Percentiles rank a stretch among this genome's conserved stretches.
Evolutionary conservation across 2,329 filamentous ascomycete genomes (phyloP).

Genomic region (Pseudocercospora musae): DNA sequence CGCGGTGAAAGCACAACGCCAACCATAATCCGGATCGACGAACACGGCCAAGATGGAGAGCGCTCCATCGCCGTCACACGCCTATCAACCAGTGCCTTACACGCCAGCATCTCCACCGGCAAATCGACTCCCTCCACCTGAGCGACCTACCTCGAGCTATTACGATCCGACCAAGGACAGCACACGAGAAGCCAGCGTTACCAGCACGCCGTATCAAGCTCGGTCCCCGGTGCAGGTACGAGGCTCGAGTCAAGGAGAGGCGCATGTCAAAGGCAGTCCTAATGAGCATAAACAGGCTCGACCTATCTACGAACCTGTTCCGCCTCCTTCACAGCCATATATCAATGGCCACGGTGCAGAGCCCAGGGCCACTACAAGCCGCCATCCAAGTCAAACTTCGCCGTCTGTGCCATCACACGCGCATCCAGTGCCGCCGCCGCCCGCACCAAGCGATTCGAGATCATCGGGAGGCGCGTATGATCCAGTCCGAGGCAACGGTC

Average conservation of each 20-base stretch:
- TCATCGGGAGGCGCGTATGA: constrained; percentile 32
- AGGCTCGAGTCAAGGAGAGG: not conserved
- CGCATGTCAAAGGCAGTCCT: not conserved
- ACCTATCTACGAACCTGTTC: constrained; percentile 19
- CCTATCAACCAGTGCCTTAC: constrained; percentile 11
- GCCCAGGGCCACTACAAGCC: constrained; percentile 18
- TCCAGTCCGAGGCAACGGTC: constrained; percentile 27
- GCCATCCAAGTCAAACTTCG: constrained; percentile 28
- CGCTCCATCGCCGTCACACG: constrained; percentile 13
- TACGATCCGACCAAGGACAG: constrained; percentile 50
- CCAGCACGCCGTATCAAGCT: constrained; percentile 40
- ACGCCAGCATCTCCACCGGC: constrained; percentile 37
- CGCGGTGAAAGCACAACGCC: constrained; percentile 3
- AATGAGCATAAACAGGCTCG: constrained; percentile 21
- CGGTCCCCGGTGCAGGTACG: constrained; percentile 32
- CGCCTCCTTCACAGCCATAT: constrained; percentile 22
- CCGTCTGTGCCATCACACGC: constrained; percentile 25
- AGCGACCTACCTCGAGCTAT: constrained; percentile 44
- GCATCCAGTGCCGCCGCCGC: constrained; percentile 25
- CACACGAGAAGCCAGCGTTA: constrained; percentile 30
- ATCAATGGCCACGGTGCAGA: constrained; percentile 26
- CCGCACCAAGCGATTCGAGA: constrained; percentile 36
- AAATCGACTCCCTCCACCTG: constrained; percentile 36
- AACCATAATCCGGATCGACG: constrained; percentile 1
- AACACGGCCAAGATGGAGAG: constrained; percentile 20